Percentiles rank a stretch among this genome's conserved stretches.
These are phyloP conservation scores for Alternaria brassicae DNA, from an alignment of 2,329 filamentous ascomycete genomes.

Conservation along the genomic window DNA sequence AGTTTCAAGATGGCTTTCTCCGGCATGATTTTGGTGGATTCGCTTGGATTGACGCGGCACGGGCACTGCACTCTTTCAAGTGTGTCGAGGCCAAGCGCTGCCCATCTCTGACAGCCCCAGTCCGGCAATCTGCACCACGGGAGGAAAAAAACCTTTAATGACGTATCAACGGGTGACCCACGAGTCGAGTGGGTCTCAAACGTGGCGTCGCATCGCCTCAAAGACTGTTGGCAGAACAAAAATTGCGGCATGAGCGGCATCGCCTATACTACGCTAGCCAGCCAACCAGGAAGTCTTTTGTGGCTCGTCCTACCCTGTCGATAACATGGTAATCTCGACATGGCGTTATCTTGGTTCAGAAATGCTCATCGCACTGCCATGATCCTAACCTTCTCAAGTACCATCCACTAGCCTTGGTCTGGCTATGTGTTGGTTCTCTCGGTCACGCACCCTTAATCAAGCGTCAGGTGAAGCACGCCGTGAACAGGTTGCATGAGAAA, in stretches of 20 bases:
- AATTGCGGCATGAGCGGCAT: slow-evolving; percentile 35
- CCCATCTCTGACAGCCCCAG: slow-evolving; percentile 40
- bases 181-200: slow-evolving; percentile 48
- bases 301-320: slow-evolving; percentile 23
- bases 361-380: neutral
- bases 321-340: slow-evolving; percentile 22
- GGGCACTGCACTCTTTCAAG: slow-evolving; percentile 9
- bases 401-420: neutral
- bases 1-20: slow-evolving; percentile 33
- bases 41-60: slow-evolving; percentile 22
- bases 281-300: slow-evolving; percentile 9
- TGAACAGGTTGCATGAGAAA: slow-evolving; percentile 25
- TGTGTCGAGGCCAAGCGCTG: slow-evolving; percentile 24
- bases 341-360: neutral
- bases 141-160: slow-evolving; percentile 42
- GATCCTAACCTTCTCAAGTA: neutral
- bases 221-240: slow-evolving; percentile 30
- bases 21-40: slow-evolving; percentile 5
- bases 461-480: slow-evolving; percentile 18
- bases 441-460: slow-evolving; percentile 19
- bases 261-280: slow-evolving; percentile 17
- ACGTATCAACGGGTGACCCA: slow-evolving; percentile 44
- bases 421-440: slow-evolving; percentile 16
- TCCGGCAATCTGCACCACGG: slow-evolving; percentile 45
- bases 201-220: slow-evolving; percentile 44